Base-by-base conservation (phyloP, 164 flowering plant genomes). In the Litsea cubeba region DNA sequence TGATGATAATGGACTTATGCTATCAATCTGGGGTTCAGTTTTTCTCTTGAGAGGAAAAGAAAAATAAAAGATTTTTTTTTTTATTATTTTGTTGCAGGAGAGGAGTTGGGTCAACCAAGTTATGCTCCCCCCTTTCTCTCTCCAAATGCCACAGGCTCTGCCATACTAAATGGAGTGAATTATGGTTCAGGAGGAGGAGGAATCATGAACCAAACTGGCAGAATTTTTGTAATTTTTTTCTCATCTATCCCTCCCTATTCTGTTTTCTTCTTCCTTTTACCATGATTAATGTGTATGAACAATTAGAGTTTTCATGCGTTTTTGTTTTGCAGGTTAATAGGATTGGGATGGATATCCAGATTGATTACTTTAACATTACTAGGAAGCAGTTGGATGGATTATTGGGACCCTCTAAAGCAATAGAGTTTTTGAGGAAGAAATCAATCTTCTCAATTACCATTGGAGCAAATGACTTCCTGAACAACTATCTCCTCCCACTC, bases 151-250 rank as follows among this genome's bases (percentile, higher is more conserved):
- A 88, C 90, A 0, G 98, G 96, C 28, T 84, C 84, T 76, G 80
- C 86, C 8, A 82, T 91, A 64, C 60, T 90, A 18, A 69, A 79
- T 70, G 98, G 99, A 25, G 99, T 95, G 14, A 95, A 95, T 77
- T 95, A 91, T 78, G 99, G 97, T 40, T 95, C 98, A 1, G 99
- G 99, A 10, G 99, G 96, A 69, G 97, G 95, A 72, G 97, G 99
- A 66, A 88, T 93, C 28, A 72, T 95, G 87, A 95, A 95, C 64
- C 87, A 83, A 46, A 95, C 99, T 11, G 99, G 98, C 74, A 88
- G 93, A 78, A 82, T 93, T 18, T 95, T 95, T 81, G 98, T 93
- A 75, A 79, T 81, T 46, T 54, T 54, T 30, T 54, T 54, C 20
- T 60, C 25, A 3, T 15, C 60, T 18, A 15, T 54, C 5, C n/a